phyloP scores from a whole-genome alignment of 768 basidiomycete species.

The Suillus decipiens region DNA sequence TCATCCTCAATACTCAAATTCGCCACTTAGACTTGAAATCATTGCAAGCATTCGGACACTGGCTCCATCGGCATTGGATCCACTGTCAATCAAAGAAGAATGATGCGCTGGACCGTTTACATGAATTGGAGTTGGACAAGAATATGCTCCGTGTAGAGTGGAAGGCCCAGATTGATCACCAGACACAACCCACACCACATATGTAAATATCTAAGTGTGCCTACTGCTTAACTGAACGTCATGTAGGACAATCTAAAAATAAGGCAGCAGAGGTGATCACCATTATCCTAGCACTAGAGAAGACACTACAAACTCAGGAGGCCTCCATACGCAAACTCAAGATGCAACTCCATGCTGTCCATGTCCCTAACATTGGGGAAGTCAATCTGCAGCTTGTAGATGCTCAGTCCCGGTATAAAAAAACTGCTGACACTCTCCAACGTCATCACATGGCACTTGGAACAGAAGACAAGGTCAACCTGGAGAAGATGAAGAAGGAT shows the following conservation, averaged over 20 bases:
- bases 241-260: too few species aligned
- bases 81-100: too few species aligned
- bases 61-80: too few species aligned
- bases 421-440: conserved; percentile 14
- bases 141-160: too few species aligned
- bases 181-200: too few species aligned
- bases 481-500: conserved; percentile 12
- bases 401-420: not conserved
- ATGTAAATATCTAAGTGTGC: too few species aligned
- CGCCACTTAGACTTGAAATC: not conserved
- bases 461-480: conserved; percentile 4
- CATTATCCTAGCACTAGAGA: not conserved
- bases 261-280: too few species aligned
- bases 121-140: too few species aligned
- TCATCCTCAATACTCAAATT: conserved; percentile 22
- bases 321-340: not conserved
- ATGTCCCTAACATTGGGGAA: not conserved
- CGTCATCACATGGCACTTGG: conserved; percentile 10
- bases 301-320: not conserved
- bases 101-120: too few species aligned
- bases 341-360: not conserved
- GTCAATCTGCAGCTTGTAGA: not conserved
- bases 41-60: not conserved
- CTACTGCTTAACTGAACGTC: too few species aligned
- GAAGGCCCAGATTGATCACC: too few species aligned